Base-by-base conservation (phyloP, 352 stramenopile genomes). In the Globisporangium takayamanum region DNA sequence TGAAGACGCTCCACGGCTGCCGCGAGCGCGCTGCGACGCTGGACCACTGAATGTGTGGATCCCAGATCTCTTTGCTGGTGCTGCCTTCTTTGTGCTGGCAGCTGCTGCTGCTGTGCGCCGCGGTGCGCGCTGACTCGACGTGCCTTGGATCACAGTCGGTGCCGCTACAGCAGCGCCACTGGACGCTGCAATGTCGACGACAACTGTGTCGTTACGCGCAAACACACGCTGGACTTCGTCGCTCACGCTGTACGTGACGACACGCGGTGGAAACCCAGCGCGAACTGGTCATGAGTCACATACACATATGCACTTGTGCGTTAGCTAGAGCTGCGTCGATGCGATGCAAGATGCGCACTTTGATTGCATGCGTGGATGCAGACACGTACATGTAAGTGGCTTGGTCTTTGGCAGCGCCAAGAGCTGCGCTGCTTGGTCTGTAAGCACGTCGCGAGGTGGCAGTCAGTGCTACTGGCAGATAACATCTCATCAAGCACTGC, bases 151-250 rank as follows among this genome's bases (percentile, higher is more conserved):
- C 50, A 67, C 57, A 30, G 66, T 47, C 55, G 59, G 53, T 33
- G 55, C 26, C 12, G 60, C 60, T 36, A 52, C 41, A 3, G 41
- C 57, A 33, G 56, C 58, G 51, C 49, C 58, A 50, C 50, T 61
- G 1, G 46, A 16, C 3, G 45, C 56, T 36, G 26, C 55, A 22
- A 59, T 60, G 45, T 68, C 74, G 2, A 93, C 72, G 12, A 90
- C 73, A n/a, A 93, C 69, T 0, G 79, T 87, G 54, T 90, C 79
- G 52, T 93, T 93, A 44, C 78, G 68, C 26, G 72, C 65, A 20
- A 93, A 78, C 8, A 75, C 67, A 52, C 44, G 61, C 59, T 87
- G 73, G 18, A 93, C 68, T 3, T 69, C 54, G 36, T 70, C 70
- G 2, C 67, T 68, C 18, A 39, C 50, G 1, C 72, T 50, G 47